Evolutionary conservation across 495 filamentous ascomycete species (phyloP).

Genomic region (Penicillium dipodomyicola): DNA sequence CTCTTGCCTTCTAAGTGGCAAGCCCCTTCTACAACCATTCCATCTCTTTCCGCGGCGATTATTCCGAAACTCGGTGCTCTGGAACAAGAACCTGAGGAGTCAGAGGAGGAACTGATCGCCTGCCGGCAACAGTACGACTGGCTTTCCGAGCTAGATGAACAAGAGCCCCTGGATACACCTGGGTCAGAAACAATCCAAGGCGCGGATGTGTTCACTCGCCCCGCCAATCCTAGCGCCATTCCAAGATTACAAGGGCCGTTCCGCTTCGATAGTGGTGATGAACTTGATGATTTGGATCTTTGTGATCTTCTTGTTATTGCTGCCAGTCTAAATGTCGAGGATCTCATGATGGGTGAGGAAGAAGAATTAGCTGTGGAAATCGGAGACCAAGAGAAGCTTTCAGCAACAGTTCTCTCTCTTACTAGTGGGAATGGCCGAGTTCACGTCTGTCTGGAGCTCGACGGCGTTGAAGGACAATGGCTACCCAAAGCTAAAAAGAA

Average conservation of each 20-base stretch:
- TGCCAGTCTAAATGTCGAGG: conserved; percentile 51
- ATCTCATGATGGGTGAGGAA: conserved; percentile 53
- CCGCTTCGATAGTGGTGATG: conserved; percentile 61
- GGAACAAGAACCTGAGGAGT: conserved; percentile 56
- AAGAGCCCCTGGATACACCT: conserved; percentile 55
- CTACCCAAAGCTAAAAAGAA: conserved; percentile 60
- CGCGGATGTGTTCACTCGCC: conserved; percentile 69
- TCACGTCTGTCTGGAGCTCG: conserved; percentile 74
- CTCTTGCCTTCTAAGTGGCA: conserved; percentile 79
- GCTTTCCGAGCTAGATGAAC: conserved; percentile 76
- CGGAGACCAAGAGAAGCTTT: conserved; percentile 61
- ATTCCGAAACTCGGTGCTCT: conserved; percentile 61
- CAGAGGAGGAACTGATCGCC: conserved; percentile 48
- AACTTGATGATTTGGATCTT: conserved; percentile 66
- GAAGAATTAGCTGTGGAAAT: conserved; percentile 49
- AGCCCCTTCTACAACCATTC: conserved; percentile 69
- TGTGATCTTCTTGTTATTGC: conserved; percentile 59
- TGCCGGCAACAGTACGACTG: conserved; percentile 72
- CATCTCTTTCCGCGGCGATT: conserved; percentile 72
- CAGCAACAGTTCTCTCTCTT: conserved; percentile 70
- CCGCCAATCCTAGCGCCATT: conserved; percentile 64
- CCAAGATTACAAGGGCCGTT: conserved; percentile 87
- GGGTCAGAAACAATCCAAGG: conserved; percentile 42
- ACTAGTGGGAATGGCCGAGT: conserved; percentile 70
- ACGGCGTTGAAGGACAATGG: conserved; percentile 83